phyloP scores from a whole-genome alignment of 108 stramenopile genomes.

The Cyclotella baltica region DNA sequence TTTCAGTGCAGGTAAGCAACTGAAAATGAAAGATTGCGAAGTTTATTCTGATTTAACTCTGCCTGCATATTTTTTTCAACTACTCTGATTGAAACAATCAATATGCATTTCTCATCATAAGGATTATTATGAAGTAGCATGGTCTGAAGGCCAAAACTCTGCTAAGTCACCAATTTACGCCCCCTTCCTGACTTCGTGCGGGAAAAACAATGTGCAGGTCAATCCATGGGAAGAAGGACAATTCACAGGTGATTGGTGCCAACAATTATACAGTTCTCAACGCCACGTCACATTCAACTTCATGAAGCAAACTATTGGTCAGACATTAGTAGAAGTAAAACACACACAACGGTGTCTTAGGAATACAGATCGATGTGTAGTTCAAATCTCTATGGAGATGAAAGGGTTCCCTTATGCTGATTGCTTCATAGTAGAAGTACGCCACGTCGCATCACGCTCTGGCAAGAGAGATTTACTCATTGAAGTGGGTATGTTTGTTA shows the following conservation, averaged over 20 bases:
- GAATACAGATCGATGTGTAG: conserved; percentile 60
- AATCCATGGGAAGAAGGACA: conserved; percentile 25
- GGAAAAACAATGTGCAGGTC: conserved; percentile 37
- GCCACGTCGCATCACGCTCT: conserved; percentile 73
- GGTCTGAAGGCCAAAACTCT: conserved; percentile 37
- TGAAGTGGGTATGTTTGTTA: conserved; percentile 73
- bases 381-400: conserved; percentile 66
- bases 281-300: conserved; percentile 68
- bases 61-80: neutral
- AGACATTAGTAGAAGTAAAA: conserved; percentile 74
- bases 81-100: too few relatives aligned
- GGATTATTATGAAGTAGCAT: conserved; percentile 49
- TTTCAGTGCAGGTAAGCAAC: conserved; percentile 14
- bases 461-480: conserved; percentile 58
- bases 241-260: conserved; percentile 59
- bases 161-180: conserved; percentile 35
- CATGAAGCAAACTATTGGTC: conserved; percentile 76
- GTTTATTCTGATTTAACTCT: neutral
- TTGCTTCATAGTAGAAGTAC: conserved; percentile 74
- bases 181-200: conserved; percentile 21
- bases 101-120: neutral
- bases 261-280: conserved; percentile 59
- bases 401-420: conserved; percentile 85
- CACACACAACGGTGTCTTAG: conserved; percentile 74
- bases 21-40: neutral